Percentiles rank a stretch among this genome's conserved stretches.
phyloP scores from a whole-genome alignment of 495 filamentous ascomycete species.

The Hypoxylon trugodes region DNA sequence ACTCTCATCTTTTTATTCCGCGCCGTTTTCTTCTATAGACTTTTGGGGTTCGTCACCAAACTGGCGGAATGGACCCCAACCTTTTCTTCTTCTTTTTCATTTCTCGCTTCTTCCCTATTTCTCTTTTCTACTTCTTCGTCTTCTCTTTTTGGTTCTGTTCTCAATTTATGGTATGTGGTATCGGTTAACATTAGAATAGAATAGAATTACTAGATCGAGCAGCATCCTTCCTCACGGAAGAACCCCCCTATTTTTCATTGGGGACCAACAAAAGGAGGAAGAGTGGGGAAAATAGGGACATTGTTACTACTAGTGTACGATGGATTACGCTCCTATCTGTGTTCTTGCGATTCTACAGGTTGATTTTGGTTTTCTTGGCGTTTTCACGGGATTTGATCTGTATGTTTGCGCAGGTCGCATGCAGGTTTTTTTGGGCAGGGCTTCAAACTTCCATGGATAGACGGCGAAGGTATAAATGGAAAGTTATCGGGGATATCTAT shows the following conservation, averaged over 20 bases:
- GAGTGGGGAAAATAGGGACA: constrained; percentile 8
- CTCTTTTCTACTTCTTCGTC: constrained; percentile 3
- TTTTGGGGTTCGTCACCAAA: constrained; percentile 8
- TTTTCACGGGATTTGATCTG: constrained; percentile 13
- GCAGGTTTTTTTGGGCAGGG: constrained; percentile 15
- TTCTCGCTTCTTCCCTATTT: neutral
- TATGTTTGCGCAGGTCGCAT: constrained; percentile 22
- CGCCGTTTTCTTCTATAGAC: constrained; percentile 13
- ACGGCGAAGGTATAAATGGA: constrained; percentile 14
- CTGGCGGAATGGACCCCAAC: constrained; percentile 5
- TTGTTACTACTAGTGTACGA: constrained; percentile 11
- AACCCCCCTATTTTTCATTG: constrained; percentile 10
- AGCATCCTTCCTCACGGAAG: constrained; percentile 38
- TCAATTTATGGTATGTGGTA: neutral
- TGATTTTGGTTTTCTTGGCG: neutral
- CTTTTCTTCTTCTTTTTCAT: constrained; percentile 9
- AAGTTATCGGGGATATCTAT: constrained; percentile 12
- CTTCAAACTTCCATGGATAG: constrained; percentile 22
- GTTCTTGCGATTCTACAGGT: neutral
- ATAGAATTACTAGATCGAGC: constrained; percentile 35
- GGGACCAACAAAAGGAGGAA: constrained; percentile 5
- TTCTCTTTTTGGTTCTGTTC: neutral
- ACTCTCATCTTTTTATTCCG: constrained; percentile 5
- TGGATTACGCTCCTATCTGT: constrained; percentile 15
- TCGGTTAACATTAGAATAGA: constrained; percentile 15